phyloP scores from a whole-genome alignment of 768 basidiomycete genomes.

The Macrolepiota fuliginosa region DNA sequence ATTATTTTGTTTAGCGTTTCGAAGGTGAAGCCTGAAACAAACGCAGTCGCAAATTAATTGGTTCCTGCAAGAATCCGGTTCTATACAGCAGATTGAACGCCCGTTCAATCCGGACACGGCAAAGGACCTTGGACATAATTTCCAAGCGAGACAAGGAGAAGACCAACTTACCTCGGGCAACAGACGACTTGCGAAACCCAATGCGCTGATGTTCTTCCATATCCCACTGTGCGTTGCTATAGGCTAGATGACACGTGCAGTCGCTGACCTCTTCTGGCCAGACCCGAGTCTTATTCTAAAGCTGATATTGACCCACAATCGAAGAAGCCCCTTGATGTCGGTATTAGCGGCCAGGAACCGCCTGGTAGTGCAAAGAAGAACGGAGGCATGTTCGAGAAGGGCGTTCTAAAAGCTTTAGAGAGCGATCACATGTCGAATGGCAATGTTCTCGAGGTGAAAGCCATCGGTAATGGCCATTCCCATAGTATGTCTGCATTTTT shows the following conservation, averaged over 20 bases:
- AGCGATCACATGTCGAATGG: constrained; percentile 55
- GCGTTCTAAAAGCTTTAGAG: constrained; percentile 68
- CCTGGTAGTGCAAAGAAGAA: constrained; percentile 66
- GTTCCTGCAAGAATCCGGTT: constrained; percentile 82
- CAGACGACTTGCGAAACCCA: constrained; percentile 78
- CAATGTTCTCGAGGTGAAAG: constrained; percentile 72
- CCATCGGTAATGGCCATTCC: constrained; percentile 86
- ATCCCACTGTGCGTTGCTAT: constrained; percentile 73
- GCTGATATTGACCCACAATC: constrained; percentile 65
- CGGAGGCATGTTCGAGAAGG: constrained; percentile 85
- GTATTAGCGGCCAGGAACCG: constrained; percentile 56
- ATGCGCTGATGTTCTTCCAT: constrained; percentile 97
- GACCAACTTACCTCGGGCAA: constrained; percentile 55
- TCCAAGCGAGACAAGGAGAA: constrained; percentile 50
- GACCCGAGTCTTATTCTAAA: constrained; percentile 71
- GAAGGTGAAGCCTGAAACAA: neutral
- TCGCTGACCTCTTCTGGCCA: constrained; percentile 23
- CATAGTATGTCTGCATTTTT: constrained; percentile 53
- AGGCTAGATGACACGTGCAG: neutral
- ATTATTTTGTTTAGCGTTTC: neutral
- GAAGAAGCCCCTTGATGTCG: constrained; percentile 66
- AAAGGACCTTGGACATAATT: constrained; percentile 65
- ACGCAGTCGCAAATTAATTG: constrained; percentile 78
- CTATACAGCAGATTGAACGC: constrained; percentile 72
- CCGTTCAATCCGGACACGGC: constrained; percentile 80